These are phyloP conservation scores for Flaveria brownii DNA, from an alignment of 129 eudicot species.

Conservation along the genomic window DNA sequence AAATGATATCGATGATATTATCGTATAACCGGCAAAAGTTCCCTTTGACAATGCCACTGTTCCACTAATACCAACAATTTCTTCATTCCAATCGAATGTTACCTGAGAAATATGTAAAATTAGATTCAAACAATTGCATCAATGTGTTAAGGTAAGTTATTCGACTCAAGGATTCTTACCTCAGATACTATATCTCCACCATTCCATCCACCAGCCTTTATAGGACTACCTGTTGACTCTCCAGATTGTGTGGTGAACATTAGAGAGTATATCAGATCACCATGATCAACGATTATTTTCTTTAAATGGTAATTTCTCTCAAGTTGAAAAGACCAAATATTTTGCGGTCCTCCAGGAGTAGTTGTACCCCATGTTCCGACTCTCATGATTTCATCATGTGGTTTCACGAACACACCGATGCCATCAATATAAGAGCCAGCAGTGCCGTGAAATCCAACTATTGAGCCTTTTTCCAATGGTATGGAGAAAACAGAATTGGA, in stretches of 20 bases:
- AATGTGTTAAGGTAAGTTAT: neutral
- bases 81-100: neutral
- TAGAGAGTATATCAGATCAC: constrained; percentile 12
- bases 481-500: neutral
- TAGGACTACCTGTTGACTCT: neutral
- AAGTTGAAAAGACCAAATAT: neutral
- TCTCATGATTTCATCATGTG: neutral
- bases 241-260: constrained; percentile 1
- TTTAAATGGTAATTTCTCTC: constrained; percentile 4
- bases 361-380: constrained; percentile 15
- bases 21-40: neutral
- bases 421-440: neutral
- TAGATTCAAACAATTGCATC: neutral
- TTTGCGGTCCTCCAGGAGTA: neutral
- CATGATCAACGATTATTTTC: constrained; percentile 4
- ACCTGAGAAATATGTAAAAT: neutral
- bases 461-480: constrained; percentile 1
- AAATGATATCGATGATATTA: constrained; percentile 13
- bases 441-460: constrained; percentile 13
- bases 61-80: constrained; percentile 7
- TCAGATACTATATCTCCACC: neutral
- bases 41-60: constrained; percentile 1
- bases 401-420: constrained; percentile 13
- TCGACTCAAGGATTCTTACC: neutral
- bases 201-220: constrained; percentile 10